Evolutionary conservation across 768 basidiomycete species (phyloP).

Genomic region (Tubosaeta sp.): DNA sequence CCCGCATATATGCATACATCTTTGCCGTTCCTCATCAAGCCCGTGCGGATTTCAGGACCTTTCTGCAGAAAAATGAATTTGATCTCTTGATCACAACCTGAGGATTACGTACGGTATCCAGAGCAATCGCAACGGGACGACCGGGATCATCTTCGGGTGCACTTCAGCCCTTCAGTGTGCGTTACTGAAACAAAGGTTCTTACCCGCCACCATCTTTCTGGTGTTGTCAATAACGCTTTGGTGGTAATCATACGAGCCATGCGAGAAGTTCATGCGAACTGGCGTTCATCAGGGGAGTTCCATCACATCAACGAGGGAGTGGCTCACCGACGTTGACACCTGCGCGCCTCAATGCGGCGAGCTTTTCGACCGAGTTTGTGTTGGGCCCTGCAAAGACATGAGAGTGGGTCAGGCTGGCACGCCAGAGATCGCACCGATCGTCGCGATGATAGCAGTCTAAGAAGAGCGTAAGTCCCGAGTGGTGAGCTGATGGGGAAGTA

Average conservation of each 20-base stretch:
- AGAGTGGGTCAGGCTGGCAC: background rate
- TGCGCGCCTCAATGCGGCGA: conserved; percentile 76
- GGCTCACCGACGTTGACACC: conserved; percentile 95
- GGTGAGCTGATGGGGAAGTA: conserved; percentile 13
- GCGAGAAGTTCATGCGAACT: conserved; percentile 99
- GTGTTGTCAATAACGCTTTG: conserved; percentile 99
- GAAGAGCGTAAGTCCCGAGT: conserved; percentile 6
- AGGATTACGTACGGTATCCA: conserved; percentile 76
- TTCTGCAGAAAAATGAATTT: conserved; percentile 50
- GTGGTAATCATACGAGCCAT: conserved; percentile 98
- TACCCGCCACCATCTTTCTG: conserved; percentile 76
- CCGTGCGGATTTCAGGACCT: conserved; percentile 99
- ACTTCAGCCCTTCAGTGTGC: conserved; percentile 3
- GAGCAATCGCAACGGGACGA: conserved; percentile 93
- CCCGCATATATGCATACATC: conserved; percentile 59
- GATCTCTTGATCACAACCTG: background rate
- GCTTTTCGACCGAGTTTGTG: conserved; percentile 87
- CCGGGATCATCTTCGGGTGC: conserved; percentile 49
- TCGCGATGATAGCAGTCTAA: conserved; percentile 96
- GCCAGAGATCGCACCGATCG: conserved; percentile 66
- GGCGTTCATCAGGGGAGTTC: conserved; percentile 3
- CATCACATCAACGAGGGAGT: background rate
- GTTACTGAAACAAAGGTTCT: conserved; percentile 18
- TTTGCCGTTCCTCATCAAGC: conserved; percentile 77
- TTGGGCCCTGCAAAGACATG: conserved; percentile 68